phyloP scores from a whole-genome alignment of 1,284 basidiomycete genomes.

The Agroathelia rolfsii region DNA sequence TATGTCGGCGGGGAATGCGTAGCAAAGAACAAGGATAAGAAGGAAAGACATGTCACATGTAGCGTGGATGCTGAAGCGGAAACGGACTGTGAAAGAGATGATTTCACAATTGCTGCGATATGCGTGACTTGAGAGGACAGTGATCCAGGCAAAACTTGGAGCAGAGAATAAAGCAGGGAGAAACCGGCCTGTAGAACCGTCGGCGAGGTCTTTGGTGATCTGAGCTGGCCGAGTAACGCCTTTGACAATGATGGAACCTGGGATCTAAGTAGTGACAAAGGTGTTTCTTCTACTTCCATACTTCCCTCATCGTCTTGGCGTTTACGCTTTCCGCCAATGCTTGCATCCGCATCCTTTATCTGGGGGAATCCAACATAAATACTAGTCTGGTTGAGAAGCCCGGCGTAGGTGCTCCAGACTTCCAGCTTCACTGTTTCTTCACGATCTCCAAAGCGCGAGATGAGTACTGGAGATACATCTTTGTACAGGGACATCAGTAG shows the following conservation, averaged over 20 bases:
- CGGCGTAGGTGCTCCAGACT: constrained; percentile 80
- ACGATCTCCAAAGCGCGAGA: constrained; percentile 87
- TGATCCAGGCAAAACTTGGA: constrained; percentile 77
- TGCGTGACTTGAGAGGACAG: constrained; percentile 62
- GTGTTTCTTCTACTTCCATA: constrained; percentile 75
- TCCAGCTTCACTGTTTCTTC: constrained; percentile 96
- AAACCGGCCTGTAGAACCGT: constrained; percentile 81
- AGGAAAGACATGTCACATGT: constrained; percentile 74
- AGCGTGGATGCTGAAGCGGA: constrained; percentile 64
- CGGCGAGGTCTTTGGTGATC: constrained; percentile 71
- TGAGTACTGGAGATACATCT: constrained; percentile 78
- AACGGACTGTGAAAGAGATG: constrained; percentile 52
- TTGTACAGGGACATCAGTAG: constrained; percentile 73
- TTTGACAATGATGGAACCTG: constrained; percentile 78
- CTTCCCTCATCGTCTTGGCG: constrained; percentile 61
- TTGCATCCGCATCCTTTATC: constrained; percentile 36
- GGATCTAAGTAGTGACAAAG: constrained; percentile 54
- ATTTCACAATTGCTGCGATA: constrained; percentile 55
- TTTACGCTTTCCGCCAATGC: constrained; percentile 66
- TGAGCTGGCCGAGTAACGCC: constrained; percentile 76
- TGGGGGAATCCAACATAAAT: constrained; percentile 57
- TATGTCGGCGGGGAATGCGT: constrained; percentile 70
- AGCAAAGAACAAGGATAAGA: constrained; percentile 77
- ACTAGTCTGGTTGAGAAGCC: constrained; percentile 76
- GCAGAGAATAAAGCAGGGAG: constrained; percentile 64